Base-by-base conservation (phyloP, 73 alveolate species). In the Strombidium stylifer region DNA sequence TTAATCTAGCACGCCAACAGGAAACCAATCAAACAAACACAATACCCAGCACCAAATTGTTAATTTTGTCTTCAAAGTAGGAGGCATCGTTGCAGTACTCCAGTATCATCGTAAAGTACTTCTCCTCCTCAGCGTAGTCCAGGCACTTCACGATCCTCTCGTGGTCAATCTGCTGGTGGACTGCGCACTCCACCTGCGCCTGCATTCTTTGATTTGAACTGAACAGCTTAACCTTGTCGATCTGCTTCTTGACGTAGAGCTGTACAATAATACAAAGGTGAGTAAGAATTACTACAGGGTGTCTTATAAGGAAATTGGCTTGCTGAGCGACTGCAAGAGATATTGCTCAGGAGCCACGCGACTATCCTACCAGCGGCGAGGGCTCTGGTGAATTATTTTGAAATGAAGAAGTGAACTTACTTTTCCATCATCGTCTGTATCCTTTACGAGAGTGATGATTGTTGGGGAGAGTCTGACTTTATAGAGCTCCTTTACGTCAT, bases 51-150 rank as follows among this genome's bases (percentile, higher is more conserved):
- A 18, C 21, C 55, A 77, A 83, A 20, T 71, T 84, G 6, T 46
- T 71, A 1, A 84, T 69, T 28, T 78, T 68, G 25, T 75, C 73
- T 11, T 57, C 52, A 40, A 84, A 65, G 56, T 84, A 78, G 36
- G 47, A 53, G 12, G 87, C 72, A 34, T 84, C 30, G 69, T 84
- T 82, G 50, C 77, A 65, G 23, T 68, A 61, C 37, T 84, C 94
- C 72, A 84, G 34, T 37, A 56, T 61, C 54, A 84, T 12, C 27
- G 64, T 40, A 36, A 68, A 61, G 41, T 69, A 75, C 27, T 61
- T 71, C 11, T 66, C 81, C 18, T 52, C 71, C 45, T 84, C 82
- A 50, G 52, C 32, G 66, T 83, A 84, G 45, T 84, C 94, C 46
- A 59, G 70, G 11, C 77, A 50, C 46, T 84, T 69, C 15, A 78